phyloP scores from a whole-genome alignment of 805 yeast genomes.

The Wickerhamomyces silvicola region DNA sequence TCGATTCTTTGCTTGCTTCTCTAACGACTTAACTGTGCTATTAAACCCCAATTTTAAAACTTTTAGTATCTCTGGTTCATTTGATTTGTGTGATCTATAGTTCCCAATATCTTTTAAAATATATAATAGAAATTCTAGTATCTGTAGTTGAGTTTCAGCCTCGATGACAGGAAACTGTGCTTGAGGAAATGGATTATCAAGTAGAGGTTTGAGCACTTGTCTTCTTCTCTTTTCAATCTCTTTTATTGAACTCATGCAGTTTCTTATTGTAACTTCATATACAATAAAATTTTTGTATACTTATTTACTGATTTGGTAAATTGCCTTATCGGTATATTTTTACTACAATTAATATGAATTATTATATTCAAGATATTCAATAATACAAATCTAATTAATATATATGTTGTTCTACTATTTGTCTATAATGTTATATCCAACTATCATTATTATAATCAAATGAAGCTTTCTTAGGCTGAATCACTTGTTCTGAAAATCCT shows the following conservation, averaged over 20 bases:
- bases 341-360: too few species aligned
- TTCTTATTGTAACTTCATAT: too few species aligned
- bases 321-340: too few species aligned
- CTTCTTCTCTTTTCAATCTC: constrained; percentile 42
- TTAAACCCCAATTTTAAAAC: constrained; percentile 47
- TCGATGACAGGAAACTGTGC: constrained; percentile 38
- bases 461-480: too few species aligned
- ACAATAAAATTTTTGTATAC: too few species aligned
- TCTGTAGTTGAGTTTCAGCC: constrained; percentile 29
- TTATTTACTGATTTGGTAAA: too few species aligned
- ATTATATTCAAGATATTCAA: too few species aligned
- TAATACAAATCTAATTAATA: too few species aligned
- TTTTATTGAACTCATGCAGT: constrained; percentile 37
- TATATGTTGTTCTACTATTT: too few species aligned
- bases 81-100: constrained; percentile 16
- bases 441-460: too few species aligned
- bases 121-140: constrained; percentile 31
- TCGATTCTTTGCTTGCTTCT: constrained; percentile 30
- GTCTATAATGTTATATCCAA: too few species aligned
- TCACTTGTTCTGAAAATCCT: too few species aligned
- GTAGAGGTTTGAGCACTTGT: constrained; percentile 57
- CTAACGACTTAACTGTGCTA: constrained; percentile 42
- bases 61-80: constrained; percentile 9
- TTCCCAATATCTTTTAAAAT: constrained; percentile 29
- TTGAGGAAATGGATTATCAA: constrained; percentile 57